Conservation (phyloP, 768 basidiomycete species). For the Auricularia auricula-judae region DNA sequence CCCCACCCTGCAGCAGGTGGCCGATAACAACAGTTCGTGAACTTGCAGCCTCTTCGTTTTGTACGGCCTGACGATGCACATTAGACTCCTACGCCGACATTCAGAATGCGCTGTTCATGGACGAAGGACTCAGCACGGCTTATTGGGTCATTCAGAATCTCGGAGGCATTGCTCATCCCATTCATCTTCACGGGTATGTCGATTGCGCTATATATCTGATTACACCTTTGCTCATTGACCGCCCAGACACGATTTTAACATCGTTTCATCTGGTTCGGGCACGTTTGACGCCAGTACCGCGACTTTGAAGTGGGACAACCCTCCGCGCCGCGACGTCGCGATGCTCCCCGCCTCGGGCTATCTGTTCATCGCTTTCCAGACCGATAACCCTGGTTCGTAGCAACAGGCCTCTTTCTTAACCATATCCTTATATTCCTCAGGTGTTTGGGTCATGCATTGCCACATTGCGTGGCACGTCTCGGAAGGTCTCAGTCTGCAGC, state of each 20-base stretch:
- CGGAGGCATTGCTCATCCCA: slow-evolving; percentile 7
- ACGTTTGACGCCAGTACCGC: neutral
- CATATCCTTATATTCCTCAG: neutral
- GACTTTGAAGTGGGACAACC: slow-evolving; percentile 1
- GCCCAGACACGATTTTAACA: neutral
- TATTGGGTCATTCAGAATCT: neutral
- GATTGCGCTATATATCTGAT: neutral
- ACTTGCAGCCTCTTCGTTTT: neutral
- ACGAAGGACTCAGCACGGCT: neutral
- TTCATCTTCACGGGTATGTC: slow-evolving; percentile 27
- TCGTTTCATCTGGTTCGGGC: neutral
- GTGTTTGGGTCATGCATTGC: slow-evolving; percentile 2
- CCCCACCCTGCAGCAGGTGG: neutral
- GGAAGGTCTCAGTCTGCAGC: slow-evolving; percentile 2
- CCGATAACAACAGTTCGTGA: neutral
- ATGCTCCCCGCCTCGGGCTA: slow-evolving; percentile 3
- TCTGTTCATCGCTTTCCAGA: neutral
- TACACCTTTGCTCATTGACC: neutral
- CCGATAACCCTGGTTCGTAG: slow-evolving; percentile 3
- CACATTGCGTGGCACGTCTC: slow-evolving; percentile 5
- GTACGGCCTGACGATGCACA: neutral
- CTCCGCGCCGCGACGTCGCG: slow-evolving; percentile 4
- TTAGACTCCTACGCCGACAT: neutral
- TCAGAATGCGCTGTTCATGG: neutral
- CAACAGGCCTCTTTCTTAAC: neutral